Percentiles rank a stretch among this genome's conserved stretches.
Evolutionary conservation across 2,329 filamentous ascomycete genomes (phyloP).

Genomic region (Exophiala mesophila): DNA sequence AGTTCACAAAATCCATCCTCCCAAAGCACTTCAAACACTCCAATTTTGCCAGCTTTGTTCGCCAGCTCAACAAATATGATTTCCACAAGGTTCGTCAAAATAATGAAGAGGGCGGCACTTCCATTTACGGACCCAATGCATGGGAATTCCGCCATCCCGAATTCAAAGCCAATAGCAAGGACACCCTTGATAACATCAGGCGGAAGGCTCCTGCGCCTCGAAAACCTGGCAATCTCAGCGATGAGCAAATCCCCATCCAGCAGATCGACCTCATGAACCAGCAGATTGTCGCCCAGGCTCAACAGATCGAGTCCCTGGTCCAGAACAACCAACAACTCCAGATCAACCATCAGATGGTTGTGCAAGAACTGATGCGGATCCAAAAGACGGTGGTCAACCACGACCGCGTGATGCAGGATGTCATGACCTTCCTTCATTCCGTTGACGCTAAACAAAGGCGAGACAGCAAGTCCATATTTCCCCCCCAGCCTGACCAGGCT

Average conservation of each 20-base stretch:
- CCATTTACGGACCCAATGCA: constrained; percentile 74
- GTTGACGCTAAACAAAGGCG: constrained; percentile 61
- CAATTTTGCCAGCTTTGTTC: constrained; percentile 95
- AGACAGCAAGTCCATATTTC: constrained; percentile 49
- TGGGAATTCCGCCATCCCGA: constrained; percentile 98
- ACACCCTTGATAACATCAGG: constrained; percentile 92
- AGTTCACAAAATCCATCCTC: constrained; percentile 94
- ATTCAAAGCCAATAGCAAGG: constrained; percentile 92
- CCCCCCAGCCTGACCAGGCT: constrained; percentile 40
- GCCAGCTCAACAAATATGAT: constrained; percentile 94
- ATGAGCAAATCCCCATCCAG: constrained; percentile 73
- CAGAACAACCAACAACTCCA: constrained; percentile 77
- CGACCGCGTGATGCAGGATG: constrained; percentile 65
- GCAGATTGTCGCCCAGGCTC: constrained; percentile 82
- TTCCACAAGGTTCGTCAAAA: constrained; percentile 96
- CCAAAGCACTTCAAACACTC: constrained; percentile 99
- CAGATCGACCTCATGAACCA: constrained; percentile 86
- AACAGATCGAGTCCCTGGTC: constrained; percentile 83
- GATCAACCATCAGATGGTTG: constrained; percentile 59
- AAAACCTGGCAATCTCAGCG: constrained; percentile 63
- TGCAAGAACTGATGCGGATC: constrained; percentile 60
- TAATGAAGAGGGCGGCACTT: constrained; percentile 78
- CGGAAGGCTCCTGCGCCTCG: constrained; percentile 89
- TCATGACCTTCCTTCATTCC: constrained; percentile 63
- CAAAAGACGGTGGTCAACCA: constrained; percentile 69